Evolutionary conservation across 148 eudicot species (phyloP), one percentile per base, ranked within the genome.

Genomic region (Amaranthus cruentus): DNA sequence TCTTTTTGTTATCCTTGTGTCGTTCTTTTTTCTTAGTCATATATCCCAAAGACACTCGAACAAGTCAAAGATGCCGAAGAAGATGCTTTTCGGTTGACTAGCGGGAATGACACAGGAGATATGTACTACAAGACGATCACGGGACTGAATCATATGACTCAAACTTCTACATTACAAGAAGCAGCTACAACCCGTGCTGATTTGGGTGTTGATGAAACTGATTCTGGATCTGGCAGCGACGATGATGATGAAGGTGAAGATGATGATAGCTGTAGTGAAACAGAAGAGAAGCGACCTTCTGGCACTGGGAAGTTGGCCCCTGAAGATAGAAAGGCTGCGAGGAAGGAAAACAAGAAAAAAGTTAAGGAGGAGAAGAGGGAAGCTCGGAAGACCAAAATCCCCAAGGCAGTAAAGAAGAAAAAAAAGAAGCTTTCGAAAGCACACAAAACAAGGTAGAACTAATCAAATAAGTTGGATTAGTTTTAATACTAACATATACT

Each of bases 321-420:
- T 5, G 78, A 46, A 13, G 92, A 92, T 7, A 87, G 63, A 69
- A 90, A 85, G 81, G 92, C 91, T 4, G 96, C 94, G 5, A 83
- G 96, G 76, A 95, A 92, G 78, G 93, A 88, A 77, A 89, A 95
- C 83, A 95, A 95, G 89, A 95, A 90, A 87, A 92, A 95, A 68
- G 99, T 92, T 2, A 95, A 92, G 84, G 97, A 95, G 83, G 96
- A 90, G 83, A 88, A 95, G 82, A 87, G 96, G 76, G 96, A 95
- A 74, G 81, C 94, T 15, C 84, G 99, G 53, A 91, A 95, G 84
- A 89, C 75, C 47, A 95, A 95, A 79, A 76, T 84, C 51, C 94
- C 97, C 0, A 92, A 95, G 81, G 94, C 96, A 3, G 74, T 83
- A 57, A 95, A 95, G 86, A 95, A 95, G 81, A 88, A 90, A 75